Conservation (phyloP, 441 rosid species). For the Gossypium davidsonii region DNA sequence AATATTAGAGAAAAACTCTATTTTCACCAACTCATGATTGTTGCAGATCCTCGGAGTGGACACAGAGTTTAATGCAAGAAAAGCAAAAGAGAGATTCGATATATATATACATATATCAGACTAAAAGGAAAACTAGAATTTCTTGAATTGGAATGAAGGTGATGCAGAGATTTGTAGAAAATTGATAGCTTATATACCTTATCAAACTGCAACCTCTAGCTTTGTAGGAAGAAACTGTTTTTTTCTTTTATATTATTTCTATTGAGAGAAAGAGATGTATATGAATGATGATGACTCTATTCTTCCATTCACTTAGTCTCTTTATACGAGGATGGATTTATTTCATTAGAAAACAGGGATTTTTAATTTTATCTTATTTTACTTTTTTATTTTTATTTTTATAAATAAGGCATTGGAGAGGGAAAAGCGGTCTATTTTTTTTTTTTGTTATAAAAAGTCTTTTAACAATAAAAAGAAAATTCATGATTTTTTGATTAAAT, state of each 20-base stretch:
- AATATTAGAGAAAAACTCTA: neutral
- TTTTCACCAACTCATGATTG: neutral
- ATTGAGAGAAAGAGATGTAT: slow-evolving; percentile 11
- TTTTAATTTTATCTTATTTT: neutral
- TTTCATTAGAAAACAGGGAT: neutral
- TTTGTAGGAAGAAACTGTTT: slow-evolving; percentile 16
- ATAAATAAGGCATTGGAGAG: neutral
- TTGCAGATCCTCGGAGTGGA: neutral
- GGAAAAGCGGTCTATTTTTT: neutral
- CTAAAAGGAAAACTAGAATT: slow-evolving; percentile 6
- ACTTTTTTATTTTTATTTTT: neutral
- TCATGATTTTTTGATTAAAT: neutral
- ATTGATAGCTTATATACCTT: slow-evolving; percentile 47
- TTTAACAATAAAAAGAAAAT: neutral
- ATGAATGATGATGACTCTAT: slow-evolving; percentile 23
- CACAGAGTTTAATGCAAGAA: neutral
- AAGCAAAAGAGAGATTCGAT: slow-evolving; percentile 17
- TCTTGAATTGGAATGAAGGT: slow-evolving; percentile 13
- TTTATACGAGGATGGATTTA: slow-evolving; percentile 30
- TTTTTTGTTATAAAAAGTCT: neutral
- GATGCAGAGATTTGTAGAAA: slow-evolving; percentile 19
- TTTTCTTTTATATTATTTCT: slow-evolving; percentile 17
- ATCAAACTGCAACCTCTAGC: slow-evolving; percentile 10
- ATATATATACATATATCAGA: slow-evolving; percentile 3
- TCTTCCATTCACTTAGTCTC: slow-evolving; percentile 27